Percentiles rank a stretch among this genome's conserved stretches.
phyloP scores from a whole-genome alignment of 2,329 filamentous ascomycete species.

The Penicillium crustosum region DNA sequence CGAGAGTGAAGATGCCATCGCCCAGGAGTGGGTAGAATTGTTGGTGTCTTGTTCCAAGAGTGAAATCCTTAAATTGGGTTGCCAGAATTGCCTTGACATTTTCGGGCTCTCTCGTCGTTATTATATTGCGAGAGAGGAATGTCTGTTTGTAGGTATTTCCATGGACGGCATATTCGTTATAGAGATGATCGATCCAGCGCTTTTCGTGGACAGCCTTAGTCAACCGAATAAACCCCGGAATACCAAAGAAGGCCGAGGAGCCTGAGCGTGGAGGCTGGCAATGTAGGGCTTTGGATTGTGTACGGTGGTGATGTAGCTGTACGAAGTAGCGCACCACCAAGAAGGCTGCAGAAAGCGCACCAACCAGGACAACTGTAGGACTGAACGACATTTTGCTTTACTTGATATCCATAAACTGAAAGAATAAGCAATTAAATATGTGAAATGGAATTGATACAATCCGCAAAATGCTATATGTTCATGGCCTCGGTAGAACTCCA shows the following conservation, averaged over 20 bases:
- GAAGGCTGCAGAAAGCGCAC: slow-evolving; percentile 23
- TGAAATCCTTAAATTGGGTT: slow-evolving; percentile 78
- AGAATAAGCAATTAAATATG: slow-evolving; percentile 2
- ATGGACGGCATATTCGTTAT: slow-evolving; percentile 24
- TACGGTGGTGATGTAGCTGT: slow-evolving; percentile 24
- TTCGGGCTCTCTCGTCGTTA: slow-evolving; percentile 40
- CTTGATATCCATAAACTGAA: too few species aligned
- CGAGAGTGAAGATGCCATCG: slow-evolving; percentile 63
- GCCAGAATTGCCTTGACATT: slow-evolving; percentile 86
- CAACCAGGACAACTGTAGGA: slow-evolving; percentile 19
- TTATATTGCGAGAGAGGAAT: slow-evolving; percentile 20
- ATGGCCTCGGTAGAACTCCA: slow-evolving; percentile 1
- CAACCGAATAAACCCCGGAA: slow-evolving; percentile 27
- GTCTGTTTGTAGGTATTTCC: slow-evolving; percentile 29
- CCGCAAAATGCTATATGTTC: background rate
- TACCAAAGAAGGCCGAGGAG: slow-evolving; percentile 23
- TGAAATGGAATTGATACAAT: background rate
- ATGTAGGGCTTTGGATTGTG: slow-evolving; percentile 26
- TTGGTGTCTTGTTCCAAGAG: slow-evolving; percentile 74
- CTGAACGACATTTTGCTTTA: slow-evolving; percentile 11
- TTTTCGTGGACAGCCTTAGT: slow-evolving; percentile 29
- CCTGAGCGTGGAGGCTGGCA: slow-evolving; percentile 25
- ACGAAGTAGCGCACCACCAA: slow-evolving; percentile 25
- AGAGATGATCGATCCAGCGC: slow-evolving; percentile 32
- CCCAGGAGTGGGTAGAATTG: slow-evolving; percentile 52